Evolutionary conservation across 1,139 yeast species (phyloP).

Genomic region (Geotrichum fermentans): DNA sequence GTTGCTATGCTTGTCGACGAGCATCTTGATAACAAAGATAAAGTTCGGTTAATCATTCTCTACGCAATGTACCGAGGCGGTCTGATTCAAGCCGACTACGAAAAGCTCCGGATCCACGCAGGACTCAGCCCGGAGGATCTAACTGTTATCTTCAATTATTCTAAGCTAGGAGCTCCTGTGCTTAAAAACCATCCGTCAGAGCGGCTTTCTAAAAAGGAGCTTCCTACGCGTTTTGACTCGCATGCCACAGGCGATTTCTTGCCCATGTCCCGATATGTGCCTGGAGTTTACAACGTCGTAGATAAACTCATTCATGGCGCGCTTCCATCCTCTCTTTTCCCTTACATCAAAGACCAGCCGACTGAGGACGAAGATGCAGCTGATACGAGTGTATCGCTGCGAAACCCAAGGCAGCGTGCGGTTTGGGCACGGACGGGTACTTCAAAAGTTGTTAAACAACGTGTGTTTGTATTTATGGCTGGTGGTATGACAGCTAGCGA

Average conservation of each 20-base stretch:
- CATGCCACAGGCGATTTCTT: constrained; percentile 64
- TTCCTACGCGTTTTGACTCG: constrained; percentile 44
- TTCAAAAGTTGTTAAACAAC: constrained; percentile 52
- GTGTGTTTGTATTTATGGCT: constrained; percentile 73
- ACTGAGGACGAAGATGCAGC: constrained; percentile 50
- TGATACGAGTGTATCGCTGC: constrained; percentile 44
- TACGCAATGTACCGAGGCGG: constrained; percentile 87
- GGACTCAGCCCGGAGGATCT: constrained; percentile 59
- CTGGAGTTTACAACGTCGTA: constrained; percentile 60
- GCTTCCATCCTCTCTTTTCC: constrained; percentile 57
- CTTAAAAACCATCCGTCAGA: constrained; percentile 47
- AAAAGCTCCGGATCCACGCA: constrained; percentile 65
- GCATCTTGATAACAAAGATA: constrained; percentile 51
- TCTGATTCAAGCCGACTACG: constrained; percentile 64
- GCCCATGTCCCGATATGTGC: constrained; percentile 72
- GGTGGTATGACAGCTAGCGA: constrained; percentile 92
- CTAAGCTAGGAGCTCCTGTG: constrained; percentile 60
- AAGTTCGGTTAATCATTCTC: constrained; percentile 67
- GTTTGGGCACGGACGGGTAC: constrained; percentile 65
- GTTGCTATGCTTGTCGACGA: constrained; percentile 54
- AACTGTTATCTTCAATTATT: constrained; percentile 60
- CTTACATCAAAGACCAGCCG: constrained; percentile 75
- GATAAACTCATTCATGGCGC: constrained; percentile 47
- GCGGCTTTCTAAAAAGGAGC: constrained; percentile 21
- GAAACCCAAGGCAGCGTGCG: constrained; percentile 74